These are phyloP conservation scores for Sedum album DNA, from an alignment of 164 flowering plant species.

Conservation along the genomic window DNA sequence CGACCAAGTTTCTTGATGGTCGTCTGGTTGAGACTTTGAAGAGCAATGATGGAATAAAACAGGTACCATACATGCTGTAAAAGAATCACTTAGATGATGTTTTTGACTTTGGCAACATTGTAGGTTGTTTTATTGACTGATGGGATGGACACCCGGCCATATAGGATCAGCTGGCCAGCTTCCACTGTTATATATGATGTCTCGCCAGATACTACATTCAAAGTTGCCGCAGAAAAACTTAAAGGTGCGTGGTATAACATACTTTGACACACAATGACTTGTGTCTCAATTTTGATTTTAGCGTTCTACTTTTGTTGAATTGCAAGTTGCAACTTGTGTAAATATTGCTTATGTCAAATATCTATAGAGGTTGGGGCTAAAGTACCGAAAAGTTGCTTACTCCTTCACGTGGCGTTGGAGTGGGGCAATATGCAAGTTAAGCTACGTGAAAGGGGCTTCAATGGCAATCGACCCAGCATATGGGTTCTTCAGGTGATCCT, in stretches of 20 bases:
- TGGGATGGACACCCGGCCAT: conserved; percentile 93
- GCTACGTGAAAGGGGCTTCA: conserved; percentile 48
- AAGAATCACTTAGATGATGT: neutral
- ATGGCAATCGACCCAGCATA: conserved; percentile 63
- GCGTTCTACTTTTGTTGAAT: no score
- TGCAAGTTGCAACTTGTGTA: conserved; percentile 2
- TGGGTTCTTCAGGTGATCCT: conserved; percentile 72
- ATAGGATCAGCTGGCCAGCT: conserved; percentile 72
- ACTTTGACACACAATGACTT: no score
- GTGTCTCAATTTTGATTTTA: no score
- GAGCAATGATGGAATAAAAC: conserved; percentile 46
- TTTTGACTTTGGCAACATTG: conserved; percentile 14
- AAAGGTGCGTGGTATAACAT: conserved; percentile 32
- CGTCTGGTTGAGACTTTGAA: conserved; percentile 39
- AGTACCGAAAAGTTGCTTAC: conserved; percentile 50
- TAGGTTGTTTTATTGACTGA: conserved; percentile 88
- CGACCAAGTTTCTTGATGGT: conserved; percentile 81
- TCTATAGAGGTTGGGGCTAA: conserved; percentile 69
- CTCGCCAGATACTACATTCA: conserved; percentile 44
- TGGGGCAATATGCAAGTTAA: conserved; percentile 34
- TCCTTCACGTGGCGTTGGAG: conserved; percentile 56
- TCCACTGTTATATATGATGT: conserved; percentile 68
- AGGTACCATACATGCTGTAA: conserved; percentile 35
- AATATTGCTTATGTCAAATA: conserved; percentile 10
- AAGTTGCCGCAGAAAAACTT: conserved; percentile 28